Evolutionary conservation across 2,329 filamentous ascomycete genomes (phyloP), one percentile per base, ranked within the genome.

Genomic region (Ramichloridium luteum): DNA sequence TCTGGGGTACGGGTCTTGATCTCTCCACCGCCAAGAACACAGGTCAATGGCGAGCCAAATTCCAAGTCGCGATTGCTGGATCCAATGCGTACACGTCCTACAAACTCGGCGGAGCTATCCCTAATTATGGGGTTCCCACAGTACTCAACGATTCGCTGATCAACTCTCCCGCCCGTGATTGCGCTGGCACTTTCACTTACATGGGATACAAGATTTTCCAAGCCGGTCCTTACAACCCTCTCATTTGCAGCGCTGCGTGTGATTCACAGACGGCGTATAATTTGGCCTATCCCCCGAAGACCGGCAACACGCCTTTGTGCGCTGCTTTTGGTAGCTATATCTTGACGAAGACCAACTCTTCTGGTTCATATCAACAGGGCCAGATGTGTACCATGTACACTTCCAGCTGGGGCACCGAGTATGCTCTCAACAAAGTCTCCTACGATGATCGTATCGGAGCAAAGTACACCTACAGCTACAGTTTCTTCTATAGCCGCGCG

Each of bases 1-100:
- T 53, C 14, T 59, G 52, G 46, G 55, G 56, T 10, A 45, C 47
- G 4, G 39, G 41, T 3, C 36, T 57, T 28, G 35, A 35, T n/a
- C 34, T 40, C 5, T 40, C 31, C 2, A 53, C 48, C 8, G 55
- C 55, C 4, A 52, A 32, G 16, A 60, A 59, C 40, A 28, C 22
- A 3, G 57, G 55, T 14, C 46, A 58, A 38, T 50, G 36, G 33
- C 49, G 54, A 6, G 41, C 36, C 16, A 27, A 43, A 13, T 52
- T 64, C 54, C 43, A 52, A 6, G 54, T 62, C 22, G 51, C 57
- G 18, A 58, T 64, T 27, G 51, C 59, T 13, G 61, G 55, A n/a
- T 60, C 55, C 23, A 62, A 64, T 33, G 61, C 20, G 8, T 23
- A 23, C 20, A 23, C 20, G 8, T 8, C 8, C 20, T 8, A 8